Evolutionary conservation across 2,329 filamentous ascomycete genomes (phyloP).

Genomic region (Verticillium longisporum): DNA sequence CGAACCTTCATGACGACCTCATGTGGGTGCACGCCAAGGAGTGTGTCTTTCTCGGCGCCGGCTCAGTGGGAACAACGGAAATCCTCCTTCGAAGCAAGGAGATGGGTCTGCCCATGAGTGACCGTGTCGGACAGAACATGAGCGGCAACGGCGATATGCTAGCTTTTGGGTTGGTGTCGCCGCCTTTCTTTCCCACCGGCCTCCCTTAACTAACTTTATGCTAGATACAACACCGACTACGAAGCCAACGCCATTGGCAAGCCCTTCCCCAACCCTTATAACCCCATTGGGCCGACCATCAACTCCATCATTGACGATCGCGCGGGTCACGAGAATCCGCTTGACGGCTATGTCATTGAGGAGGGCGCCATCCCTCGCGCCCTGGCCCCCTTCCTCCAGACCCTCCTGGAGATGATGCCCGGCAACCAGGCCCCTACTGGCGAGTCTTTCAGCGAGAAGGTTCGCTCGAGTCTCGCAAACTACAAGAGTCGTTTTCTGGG

Average conservation of each 20-base stretch:
- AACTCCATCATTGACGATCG: constrained; percentile 56
- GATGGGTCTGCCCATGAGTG: constrained; percentile 51
- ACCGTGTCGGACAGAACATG: constrained; percentile 51
- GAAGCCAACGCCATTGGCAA: constrained; percentile 50
- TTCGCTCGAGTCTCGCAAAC: constrained; percentile 39
- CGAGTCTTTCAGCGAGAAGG: constrained; percentile 28
- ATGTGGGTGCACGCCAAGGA: constrained; percentile 63
- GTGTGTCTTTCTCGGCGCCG: constrained; percentile 60
- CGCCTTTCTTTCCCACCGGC: not conserved
- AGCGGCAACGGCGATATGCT: constrained; percentile 62
- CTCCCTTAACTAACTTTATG: constrained; percentile 10
- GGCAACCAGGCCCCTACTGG: constrained; percentile 32
- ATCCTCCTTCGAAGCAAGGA: constrained; percentile 55
- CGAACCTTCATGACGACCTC: constrained; percentile 49
- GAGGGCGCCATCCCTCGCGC: constrained; percentile 56
- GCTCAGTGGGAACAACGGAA: constrained; percentile 58
- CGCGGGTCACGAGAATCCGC: constrained; percentile 39
- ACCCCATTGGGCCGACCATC: constrained; percentile 55
- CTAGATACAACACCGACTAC: constrained; percentile 51
- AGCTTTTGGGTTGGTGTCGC: constrained; percentile 44
- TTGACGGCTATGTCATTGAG: constrained; percentile 58
- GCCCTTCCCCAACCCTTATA: constrained; percentile 38
- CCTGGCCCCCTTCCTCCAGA: constrained; percentile 47
- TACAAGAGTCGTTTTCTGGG: constrained; percentile 50
- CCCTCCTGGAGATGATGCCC: constrained; percentile 48